phyloP scores from a whole-genome alignment of 2,329 filamentous ascomycete genomes.

The Colletotrichum chrysophilum region DNA sequence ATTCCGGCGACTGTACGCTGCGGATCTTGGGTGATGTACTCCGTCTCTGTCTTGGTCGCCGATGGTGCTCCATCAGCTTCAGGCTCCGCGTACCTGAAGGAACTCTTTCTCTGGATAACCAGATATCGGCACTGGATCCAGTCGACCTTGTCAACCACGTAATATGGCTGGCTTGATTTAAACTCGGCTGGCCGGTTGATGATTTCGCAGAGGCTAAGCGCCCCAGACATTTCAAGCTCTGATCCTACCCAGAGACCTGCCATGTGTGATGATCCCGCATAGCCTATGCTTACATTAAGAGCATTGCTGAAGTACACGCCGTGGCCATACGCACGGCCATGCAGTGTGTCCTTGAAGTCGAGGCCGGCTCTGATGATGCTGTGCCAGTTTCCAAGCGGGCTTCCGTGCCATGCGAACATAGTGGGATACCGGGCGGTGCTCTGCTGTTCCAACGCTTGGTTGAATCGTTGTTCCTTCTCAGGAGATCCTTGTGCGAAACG shows the following conservation, averaged over 20 bases:
- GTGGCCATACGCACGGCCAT: conserved; percentile 77
- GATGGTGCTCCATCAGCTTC: background rate
- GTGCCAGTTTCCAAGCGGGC: conserved; percentile 81
- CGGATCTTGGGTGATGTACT: conserved; percentile 33
- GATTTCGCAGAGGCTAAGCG: conserved; percentile 83
- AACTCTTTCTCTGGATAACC: conserved; percentile 51
- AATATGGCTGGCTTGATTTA: conserved; percentile 57
- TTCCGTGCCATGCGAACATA: conserved; percentile 89
- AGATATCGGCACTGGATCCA: conserved; percentile 94
- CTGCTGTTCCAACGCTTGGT: conserved; percentile 61
- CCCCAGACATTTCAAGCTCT: conserved; percentile 59
- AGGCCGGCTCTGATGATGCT: conserved; percentile 85
- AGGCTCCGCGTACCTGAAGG: background rate
- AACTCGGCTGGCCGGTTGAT: conserved; percentile 76
- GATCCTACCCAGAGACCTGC: conserved; percentile 67
- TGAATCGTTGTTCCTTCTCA: conserved; percentile 82
- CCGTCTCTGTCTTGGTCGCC: background rate
- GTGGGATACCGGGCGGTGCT: conserved; percentile 60
- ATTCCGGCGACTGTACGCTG: conserved; percentile 11
- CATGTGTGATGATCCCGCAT: conserved; percentile 32
- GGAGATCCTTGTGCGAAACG: conserved; percentile 87
- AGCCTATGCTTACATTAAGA: conserved; percentile 60
- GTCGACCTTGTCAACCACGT: conserved; percentile 76
- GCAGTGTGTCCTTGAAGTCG: conserved; percentile 64
- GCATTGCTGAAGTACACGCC: conserved; percentile 80